Percentiles rank a stretch among this genome's conserved stretches.
Evolutionary conservation across 768 basidiomycete species (phyloP).

Genomic region (Suillus weaverae): DNA sequence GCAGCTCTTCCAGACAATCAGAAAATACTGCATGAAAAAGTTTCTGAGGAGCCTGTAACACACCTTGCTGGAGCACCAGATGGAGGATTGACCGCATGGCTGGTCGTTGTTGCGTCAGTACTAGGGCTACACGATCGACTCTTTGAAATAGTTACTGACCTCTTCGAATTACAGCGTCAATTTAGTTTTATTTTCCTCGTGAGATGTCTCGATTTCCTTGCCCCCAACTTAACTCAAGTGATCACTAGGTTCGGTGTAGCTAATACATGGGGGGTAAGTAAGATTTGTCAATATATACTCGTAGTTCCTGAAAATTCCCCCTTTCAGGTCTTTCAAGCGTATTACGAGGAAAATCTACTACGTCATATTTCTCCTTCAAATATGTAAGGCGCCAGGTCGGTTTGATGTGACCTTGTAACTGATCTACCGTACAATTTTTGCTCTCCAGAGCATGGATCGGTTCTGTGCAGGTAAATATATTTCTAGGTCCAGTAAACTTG

Average conservation of each 20-base stretch:
- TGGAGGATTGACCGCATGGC: constrained; percentile 33
- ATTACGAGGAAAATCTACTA: constrained; percentile 60
- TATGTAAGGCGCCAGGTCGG: constrained; percentile 46
- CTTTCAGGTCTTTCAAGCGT: constrained; percentile 66
- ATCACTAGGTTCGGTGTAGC: constrained; percentile 61
- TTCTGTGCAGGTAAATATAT: constrained; percentile 56
- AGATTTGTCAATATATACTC: not conserved
- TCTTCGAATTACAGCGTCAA: constrained; percentile 41
- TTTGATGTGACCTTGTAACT: not conserved
- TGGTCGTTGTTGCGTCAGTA: constrained; percentile 29
- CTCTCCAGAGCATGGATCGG: constrained; percentile 75
- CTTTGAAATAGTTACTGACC: constrained; percentile 20
- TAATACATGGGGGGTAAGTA: constrained; percentile 74
- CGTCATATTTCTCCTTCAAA: constrained; percentile 51
- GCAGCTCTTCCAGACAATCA: constrained; percentile 13
- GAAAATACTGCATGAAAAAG: not conserved
- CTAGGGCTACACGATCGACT: not conserved
- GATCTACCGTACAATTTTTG: not conserved
- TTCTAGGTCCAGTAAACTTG: not conserved
- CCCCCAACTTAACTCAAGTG: not conserved
- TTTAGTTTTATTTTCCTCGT: constrained; percentile 4
- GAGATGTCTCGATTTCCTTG: constrained; percentile 2
- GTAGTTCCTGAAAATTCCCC: not conserved
- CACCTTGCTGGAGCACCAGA: constrained; percentile 27
- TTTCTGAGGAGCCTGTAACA: constrained; percentile 16